Evolutionary conservation across 2,329 filamentous ascomycete species (phyloP).

Genomic region (Alternaria gansuensis): DNA sequence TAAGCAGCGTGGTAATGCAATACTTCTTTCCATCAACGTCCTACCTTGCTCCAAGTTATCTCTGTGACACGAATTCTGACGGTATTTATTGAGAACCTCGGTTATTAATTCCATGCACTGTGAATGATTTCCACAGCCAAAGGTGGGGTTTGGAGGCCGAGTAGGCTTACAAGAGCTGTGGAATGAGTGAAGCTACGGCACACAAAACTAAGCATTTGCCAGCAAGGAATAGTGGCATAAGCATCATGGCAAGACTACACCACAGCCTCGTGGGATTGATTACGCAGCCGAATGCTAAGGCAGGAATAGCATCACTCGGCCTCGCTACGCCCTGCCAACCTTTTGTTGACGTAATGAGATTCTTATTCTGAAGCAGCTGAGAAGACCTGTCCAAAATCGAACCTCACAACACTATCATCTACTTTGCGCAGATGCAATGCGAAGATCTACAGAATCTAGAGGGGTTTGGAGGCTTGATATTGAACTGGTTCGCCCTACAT

Average conservation of each 20-base stretch:
- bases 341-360: neutral
- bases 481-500: no score
- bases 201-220: no score
- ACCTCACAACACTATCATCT: no score
- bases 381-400: neutral
- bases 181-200: neutral
- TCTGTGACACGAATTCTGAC: no score
- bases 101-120: no score
- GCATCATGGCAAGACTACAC: neutral
- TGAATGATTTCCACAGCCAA: no score
- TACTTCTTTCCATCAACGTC: slow-evolving; percentile 11
- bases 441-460: no score
- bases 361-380: neutral
- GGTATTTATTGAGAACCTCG: no score
- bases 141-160: no score
- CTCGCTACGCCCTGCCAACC: neutral
- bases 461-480: no score
- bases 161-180: no score
- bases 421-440: no score
- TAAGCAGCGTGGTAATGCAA: slow-evolving; percentile 36
- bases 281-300: neutral
- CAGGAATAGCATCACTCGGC: slow-evolving; percentile 6
- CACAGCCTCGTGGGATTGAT: neutral
- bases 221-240: neutral
- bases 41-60: neutral